Evolutionary conservation across 106 monocot species (phyloP), one percentile per base, ranked within the genome.

Genomic region (Dendrobium nobile): DNA sequence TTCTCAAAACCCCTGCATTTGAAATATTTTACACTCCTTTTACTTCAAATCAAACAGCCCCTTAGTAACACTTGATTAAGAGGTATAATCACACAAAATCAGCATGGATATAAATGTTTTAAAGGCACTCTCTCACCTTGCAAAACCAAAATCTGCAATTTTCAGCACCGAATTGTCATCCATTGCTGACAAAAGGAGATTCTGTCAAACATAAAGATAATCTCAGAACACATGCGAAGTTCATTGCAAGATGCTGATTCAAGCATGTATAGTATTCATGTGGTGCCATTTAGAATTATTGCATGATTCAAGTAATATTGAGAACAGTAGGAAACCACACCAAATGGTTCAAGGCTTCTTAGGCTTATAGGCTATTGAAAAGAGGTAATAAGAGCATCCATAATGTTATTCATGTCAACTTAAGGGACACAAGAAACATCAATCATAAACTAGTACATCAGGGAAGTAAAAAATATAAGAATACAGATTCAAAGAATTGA

Each of bases 71-170:
- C 43, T 47, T 11, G 5, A 79, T 47, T 41, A 22, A 41, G 9
- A 56, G n/a, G 11, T 43, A 9, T 7, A 68, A 47, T 42, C 9
- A 79, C 79, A 65, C 0, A 64, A 37, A 64, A 79, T 19, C 18
- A 11, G n/a, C n/a, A 61, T 42, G 42, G 11, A 58, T 58, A 61
- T 67, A 24, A 64, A 31, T 17, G 54, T 13, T 44, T 72, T 24
- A 79, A 75, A 6, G 74, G 56, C 20, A 73, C 16, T 77, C 16
- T 77, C 78, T 88, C 47, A 99, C 98, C 93, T 95, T 77, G 98
- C 98, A 87, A 99, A 99, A 67, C 98, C 98, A 84, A 99, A 99
- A 80, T 99, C 98, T 45, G 98, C 98, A 77, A 99, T 95, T 79
- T 99, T 99, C 83, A 99, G 78, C 26, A 88, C 82, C 44, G 89